Evolutionary conservation across 2,329 filamentous ascomycete species (phyloP).

Genomic region (Aspergillus flavus): DNA sequence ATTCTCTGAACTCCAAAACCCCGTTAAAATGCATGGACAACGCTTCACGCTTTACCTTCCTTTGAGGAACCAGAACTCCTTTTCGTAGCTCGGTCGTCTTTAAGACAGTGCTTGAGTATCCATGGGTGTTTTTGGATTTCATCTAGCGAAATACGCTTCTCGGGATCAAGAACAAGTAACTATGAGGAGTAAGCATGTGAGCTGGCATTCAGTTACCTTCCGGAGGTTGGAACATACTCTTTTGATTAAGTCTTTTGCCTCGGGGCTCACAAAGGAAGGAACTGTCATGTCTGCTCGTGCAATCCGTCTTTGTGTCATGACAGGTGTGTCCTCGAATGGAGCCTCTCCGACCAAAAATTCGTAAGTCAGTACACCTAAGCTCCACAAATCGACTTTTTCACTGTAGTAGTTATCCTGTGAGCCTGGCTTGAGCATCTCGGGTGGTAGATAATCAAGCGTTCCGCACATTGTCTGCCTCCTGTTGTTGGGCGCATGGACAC

Average conservation of each 20-base stretch:
- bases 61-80: slow-evolving; percentile 44
- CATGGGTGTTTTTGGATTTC: slow-evolving; percentile 89
- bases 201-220: not conserved
- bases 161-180: slow-evolving; percentile 89
- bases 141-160: slow-evolving; percentile 88
- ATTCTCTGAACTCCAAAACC: slow-evolving; percentile 20
- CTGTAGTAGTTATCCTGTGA: slow-evolving; percentile 84
- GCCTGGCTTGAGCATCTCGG: slow-evolving; percentile 91
- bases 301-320: slow-evolving; percentile 93
- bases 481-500: slow-evolving; percentile 94
- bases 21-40: slow-evolving; percentile 21
- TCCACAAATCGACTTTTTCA: slow-evolving; percentile 97
- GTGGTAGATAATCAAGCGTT: slow-evolving; percentile 94
- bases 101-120: slow-evolving; percentile 92
- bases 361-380: slow-evolving; percentile 89
- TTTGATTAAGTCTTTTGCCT: slow-evolving; percentile 91
- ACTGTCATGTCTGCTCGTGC: slow-evolving; percentile 88
- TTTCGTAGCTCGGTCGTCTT: slow-evolving; percentile 50
- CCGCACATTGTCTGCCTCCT: slow-evolving; percentile 93
- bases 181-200: slow-evolving; percentile 40
- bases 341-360: slow-evolving; percentile 96
- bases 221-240: slow-evolving; percentile 56
- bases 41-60: slow-evolving; percentile 33
- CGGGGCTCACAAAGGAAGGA: slow-evolving; percentile 84
- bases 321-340: slow-evolving; percentile 91